A percentile compares a stretch with the other conserved stretches of the same genome.
These are phyloP conservation scores for Backusella mclennaniae DNA, from an alignment of 192 early-diverging fungal species.

Conservation along the genomic window DNA sequence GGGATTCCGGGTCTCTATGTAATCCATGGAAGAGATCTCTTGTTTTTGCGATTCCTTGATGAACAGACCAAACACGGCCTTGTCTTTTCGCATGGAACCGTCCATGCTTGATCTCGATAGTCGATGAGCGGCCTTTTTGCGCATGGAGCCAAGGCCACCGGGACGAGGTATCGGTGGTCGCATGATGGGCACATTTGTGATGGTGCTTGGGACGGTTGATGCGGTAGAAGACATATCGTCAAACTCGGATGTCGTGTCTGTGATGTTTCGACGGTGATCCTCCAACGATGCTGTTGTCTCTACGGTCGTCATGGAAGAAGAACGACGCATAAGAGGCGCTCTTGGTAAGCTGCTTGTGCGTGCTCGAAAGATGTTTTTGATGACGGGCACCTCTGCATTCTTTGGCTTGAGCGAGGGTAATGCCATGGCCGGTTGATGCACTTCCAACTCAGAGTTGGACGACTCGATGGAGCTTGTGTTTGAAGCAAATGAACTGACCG, in stretches of 20 bases:
- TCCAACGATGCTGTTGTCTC: background rate
- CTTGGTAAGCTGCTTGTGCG: slow-evolving; percentile 19
- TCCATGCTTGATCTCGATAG: slow-evolving; percentile 22
- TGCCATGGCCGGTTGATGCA: slow-evolving; percentile 21
- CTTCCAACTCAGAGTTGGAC: background rate
- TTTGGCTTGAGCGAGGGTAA: slow-evolving; percentile 19
- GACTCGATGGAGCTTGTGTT: background rate
- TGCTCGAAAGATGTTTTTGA: background rate
- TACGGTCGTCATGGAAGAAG: background rate
- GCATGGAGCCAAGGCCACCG: slow-evolving; percentile 12
- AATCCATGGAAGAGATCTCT: background rate
- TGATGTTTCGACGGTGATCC: background rate
- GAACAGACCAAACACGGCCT: background rate
- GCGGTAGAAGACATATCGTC: background rate
- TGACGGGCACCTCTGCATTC: background rate
- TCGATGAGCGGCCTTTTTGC: slow-evolving; percentile 9
- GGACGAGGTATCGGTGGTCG: background rate
- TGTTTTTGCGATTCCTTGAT: slow-evolving; percentile 2
- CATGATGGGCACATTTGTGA: background rate
- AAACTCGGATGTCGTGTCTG: background rate
- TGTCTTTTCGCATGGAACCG: background rate
- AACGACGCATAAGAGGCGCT: background rate
- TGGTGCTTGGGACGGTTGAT: background rate
- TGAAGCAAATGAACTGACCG: background rate
- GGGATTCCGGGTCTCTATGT: background rate